Conservation (phyloP, 345 rosid genomes). For the Populus alba region DNA sequence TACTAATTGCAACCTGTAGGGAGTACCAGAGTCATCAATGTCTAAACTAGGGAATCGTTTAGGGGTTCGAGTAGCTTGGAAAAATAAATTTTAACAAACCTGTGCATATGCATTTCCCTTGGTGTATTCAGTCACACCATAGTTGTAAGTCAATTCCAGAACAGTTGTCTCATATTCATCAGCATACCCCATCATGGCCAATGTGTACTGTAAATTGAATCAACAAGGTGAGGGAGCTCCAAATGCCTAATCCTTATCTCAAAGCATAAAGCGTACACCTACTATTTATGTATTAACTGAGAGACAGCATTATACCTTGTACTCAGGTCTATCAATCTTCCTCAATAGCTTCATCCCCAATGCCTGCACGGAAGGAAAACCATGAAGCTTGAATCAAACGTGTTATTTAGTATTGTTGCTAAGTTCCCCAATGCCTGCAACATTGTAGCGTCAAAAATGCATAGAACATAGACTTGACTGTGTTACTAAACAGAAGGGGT, state of each 20-base stretch:
- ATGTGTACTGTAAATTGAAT: slow-evolving; percentile 49
- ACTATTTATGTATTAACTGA: background rate
- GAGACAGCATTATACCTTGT: slow-evolving; percentile 51
- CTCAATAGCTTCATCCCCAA: slow-evolving; percentile 25
- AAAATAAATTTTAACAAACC: slow-evolving; percentile 31
- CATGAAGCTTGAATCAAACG: no score
- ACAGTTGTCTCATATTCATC: slow-evolving; percentile 78
- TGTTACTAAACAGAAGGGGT: no score
- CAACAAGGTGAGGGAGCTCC: background rate
- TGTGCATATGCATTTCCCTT: slow-evolving; percentile 94
- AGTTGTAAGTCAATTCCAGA: slow-evolving; percentile 77
- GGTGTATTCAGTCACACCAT: slow-evolving; percentile 84
- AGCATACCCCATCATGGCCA: slow-evolving; percentile 89
- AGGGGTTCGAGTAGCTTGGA: background rate
- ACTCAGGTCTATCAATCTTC: slow-evolving; percentile 63
- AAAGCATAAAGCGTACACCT: background rate
- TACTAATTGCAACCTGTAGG: slow-evolving; percentile 67
- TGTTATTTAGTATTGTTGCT: no score
- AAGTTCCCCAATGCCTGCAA: no score
- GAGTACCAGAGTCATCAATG: background rate
- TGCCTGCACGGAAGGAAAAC: no score
- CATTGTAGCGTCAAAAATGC: no score
- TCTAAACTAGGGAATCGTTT: background rate
- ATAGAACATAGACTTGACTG: no score
- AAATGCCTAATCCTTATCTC: background rate